Evolutionary conservation across 2,329 filamentous ascomycete genomes (phyloP).

Genomic region (Metarhizium brunneum): DNA sequence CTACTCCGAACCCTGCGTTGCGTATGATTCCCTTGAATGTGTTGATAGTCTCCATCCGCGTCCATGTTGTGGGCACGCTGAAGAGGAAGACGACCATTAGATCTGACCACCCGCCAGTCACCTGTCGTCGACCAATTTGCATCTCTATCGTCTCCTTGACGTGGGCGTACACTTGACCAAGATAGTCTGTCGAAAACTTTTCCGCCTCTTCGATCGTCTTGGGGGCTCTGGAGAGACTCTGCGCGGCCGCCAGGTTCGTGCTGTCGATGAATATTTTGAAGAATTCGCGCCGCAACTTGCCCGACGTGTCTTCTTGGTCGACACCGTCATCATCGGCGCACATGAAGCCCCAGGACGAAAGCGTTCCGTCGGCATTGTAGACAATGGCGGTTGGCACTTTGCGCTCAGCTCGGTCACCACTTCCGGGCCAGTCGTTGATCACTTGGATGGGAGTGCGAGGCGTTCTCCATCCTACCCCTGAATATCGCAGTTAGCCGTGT

Average conservation of each 20-base stretch:
- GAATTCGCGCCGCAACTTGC: conserved; percentile 34
- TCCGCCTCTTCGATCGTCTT: conserved; percentile 13
- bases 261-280: conserved; percentile 48
- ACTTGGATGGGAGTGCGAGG: conserved; percentile 32
- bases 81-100: conserved; percentile 44
- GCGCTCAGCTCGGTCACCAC: conserved; percentile 41
- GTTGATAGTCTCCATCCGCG: conserved; percentile 38
- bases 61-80: conserved; percentile 49
- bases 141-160: conserved; percentile 22
- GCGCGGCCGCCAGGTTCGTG: conserved; percentile 30
- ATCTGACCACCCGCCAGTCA: conserved; percentile 30
- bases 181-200: conserved; percentile 38
- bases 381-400: conserved; percentile 44
- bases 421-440: conserved; percentile 45
- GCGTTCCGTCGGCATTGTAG: conserved; percentile 30
- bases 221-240: conserved; percentile 34
- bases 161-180: conserved; percentile 38
- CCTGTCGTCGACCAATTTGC: conserved; percentile 24
- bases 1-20: conserved; percentile 38
- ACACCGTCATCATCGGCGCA: conserved; percentile 36
- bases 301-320: neutral
- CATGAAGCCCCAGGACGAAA: conserved; percentile 44
- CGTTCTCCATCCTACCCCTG: conserved; percentile 22
- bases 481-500: conserved; percentile 15
- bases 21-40: conserved; percentile 37